Evolutionary conservation across 352 stramenopile genomes (phyloP).

Genomic region (Phytophthora podocarpi): DNA sequence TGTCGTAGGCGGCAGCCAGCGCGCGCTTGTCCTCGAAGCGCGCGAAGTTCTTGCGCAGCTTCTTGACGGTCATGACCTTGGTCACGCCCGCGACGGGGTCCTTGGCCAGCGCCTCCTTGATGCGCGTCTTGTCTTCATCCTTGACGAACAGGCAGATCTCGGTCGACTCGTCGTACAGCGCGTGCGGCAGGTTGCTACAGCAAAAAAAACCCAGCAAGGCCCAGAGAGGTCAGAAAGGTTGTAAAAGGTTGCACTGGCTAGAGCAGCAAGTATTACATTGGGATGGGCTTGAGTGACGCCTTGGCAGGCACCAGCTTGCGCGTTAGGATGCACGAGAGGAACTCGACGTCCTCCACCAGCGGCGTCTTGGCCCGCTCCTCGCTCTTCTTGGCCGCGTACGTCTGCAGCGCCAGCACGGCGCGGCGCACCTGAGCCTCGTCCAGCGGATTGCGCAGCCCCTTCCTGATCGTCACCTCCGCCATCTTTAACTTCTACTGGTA

Average conservation of each 20-base stretch:
- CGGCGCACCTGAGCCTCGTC: slow-evolving; percentile 77
- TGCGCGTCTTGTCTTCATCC: slow-evolving; percentile 83
- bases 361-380: slow-evolving; percentile 52
- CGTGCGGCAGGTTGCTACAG: slow-evolving; percentile 62
- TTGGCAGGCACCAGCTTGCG: slow-evolving; percentile 76
- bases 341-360: slow-evolving; percentile 63
- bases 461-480: slow-evolving; percentile 48
- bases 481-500: neutral
- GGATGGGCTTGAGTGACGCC: slow-evolving; percentile 71
- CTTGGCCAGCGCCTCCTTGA: slow-evolving; percentile 68
- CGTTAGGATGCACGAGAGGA: slow-evolving; percentile 75
- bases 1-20: slow-evolving; percentile 71
- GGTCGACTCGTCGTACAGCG: slow-evolving; percentile 53
- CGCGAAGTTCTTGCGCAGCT: slow-evolving; percentile 81
- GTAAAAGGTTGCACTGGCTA: slow-evolving; percentile 7
- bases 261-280: too few relatives aligned
- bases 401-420: slow-evolving; percentile 70
- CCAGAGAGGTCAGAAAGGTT: slow-evolving; percentile 13
- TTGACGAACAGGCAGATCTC: slow-evolving; percentile 87
- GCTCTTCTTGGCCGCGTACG: slow-evolving; percentile 55
- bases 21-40: slow-evolving; percentile 78
- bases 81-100: slow-evolving; percentile 62
- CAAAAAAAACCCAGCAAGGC: slow-evolving; percentile 4
- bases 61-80: slow-evolving; percentile 85
- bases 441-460: slow-evolving; percentile 69